Conservation (phyloP, 1,284 basidiomycete genomes). For the Ustilago hordei region DNA sequence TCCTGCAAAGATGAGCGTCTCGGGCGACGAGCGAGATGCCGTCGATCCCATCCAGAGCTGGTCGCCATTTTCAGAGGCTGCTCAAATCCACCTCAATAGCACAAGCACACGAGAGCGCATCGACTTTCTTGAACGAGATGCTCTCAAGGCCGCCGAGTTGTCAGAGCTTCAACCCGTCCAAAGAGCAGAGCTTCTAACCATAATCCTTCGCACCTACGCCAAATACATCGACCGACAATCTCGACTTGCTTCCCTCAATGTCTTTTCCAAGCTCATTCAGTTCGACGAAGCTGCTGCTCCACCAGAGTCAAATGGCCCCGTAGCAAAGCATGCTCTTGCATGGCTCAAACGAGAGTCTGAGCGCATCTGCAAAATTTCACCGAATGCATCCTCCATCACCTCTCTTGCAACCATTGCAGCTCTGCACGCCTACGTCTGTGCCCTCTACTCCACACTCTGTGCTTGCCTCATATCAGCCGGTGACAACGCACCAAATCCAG, state of each 20-base stretch:
- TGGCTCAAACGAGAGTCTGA: conserved; percentile 79
- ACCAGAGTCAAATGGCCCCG: conserved; percentile 69
- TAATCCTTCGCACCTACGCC: conserved; percentile 80
- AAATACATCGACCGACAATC: conserved; percentile 81
- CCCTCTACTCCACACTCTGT: conserved; percentile 74
- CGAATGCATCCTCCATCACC: conserved; percentile 35
- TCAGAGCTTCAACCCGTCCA: conserved; percentile 75
- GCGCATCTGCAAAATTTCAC: conserved; percentile 53
- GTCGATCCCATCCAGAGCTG: conserved; percentile 51
- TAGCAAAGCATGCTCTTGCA: conserved; percentile 78
- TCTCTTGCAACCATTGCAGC: conserved; percentile 75
- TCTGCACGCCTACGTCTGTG: conserved; percentile 80
- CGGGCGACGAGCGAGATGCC: conserved; percentile 25
- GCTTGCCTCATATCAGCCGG: conserved; percentile 69
- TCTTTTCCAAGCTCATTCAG: conserved; percentile 77
- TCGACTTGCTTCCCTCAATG: conserved; percentile 77
- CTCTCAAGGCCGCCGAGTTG: conserved; percentile 43
- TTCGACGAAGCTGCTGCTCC: conserved; percentile 72
- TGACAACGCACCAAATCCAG: not conserved
- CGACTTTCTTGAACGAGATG: conserved; percentile 42
- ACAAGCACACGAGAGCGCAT: conserved; percentile 50
- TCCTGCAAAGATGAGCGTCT: conserved; percentile 48
- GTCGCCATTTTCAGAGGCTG: conserved; percentile 48
- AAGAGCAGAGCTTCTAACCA: conserved; percentile 78
- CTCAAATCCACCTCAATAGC: conserved; percentile 33